A percentile compares a stretch with the other conserved stretches of the same genome.
phyloP scores from a whole-genome alignment of 495 filamentous ascomycete genomes.

The Chaetomidium leptoderma region DNA sequence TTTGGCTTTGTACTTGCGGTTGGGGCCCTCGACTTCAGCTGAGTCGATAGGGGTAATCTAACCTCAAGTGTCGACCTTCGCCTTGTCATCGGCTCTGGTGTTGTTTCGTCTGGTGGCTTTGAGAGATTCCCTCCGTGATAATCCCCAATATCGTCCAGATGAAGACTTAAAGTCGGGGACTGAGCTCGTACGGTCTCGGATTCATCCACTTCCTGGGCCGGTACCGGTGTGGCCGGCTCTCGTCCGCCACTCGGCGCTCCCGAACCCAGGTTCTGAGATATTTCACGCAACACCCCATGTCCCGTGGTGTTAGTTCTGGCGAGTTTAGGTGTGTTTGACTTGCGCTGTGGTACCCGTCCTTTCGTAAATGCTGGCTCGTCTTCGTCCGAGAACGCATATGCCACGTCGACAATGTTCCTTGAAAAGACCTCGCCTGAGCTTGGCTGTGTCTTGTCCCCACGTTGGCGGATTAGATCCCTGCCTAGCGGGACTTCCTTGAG shows the following conservation, averaged over 20 bases:
- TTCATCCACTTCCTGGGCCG: background rate
- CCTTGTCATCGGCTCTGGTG: background rate
- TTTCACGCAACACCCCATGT: conserved; percentile 1
- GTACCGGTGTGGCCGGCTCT: background rate
- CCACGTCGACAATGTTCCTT: conserved; percentile 31
- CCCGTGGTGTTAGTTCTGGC: background rate
- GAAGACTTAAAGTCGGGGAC: conserved; percentile 1
- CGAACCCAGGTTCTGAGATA: background rate
- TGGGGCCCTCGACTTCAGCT: background rate
- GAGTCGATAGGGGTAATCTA: background rate
- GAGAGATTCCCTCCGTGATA: background rate
- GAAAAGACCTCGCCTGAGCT: conserved; percentile 23
- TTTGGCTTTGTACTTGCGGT: background rate
- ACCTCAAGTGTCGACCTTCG: background rate
- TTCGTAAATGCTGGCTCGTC: conserved; percentile 31
- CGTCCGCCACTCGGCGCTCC: background rate
- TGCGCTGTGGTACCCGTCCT: background rate
- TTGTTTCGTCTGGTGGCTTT: background rate
- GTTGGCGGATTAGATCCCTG: background rate
- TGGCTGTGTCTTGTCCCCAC: background rate
- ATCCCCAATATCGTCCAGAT: background rate
- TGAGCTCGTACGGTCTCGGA: background rate
- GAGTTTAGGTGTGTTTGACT: background rate
- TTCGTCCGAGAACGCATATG: conserved; percentile 43
- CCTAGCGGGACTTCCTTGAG: background rate